A percentile compares a stretch with the other conserved stretches of the same genome.
Evolutionary conservation across 306 rosid species (phyloP).

Genomic region (Trifolium repens): DNA sequence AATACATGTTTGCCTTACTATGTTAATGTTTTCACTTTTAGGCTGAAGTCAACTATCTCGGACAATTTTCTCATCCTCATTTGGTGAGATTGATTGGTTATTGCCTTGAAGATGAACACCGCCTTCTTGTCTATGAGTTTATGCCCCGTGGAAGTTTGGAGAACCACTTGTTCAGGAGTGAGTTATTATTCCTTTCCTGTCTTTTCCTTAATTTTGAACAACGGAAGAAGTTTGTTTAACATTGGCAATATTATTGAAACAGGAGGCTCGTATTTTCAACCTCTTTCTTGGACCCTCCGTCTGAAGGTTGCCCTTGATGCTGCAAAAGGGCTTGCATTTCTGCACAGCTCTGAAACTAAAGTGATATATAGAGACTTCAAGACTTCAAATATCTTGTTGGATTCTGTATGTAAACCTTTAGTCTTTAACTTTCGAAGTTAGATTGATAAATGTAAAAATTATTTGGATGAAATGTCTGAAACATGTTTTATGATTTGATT

Average conservation of each 20-base stretch:
- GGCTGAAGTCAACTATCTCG: conserved; percentile 75
- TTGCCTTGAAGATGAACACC: conserved; percentile 70
- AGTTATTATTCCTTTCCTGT: conserved; percentile 31
- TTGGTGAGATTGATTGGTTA: conserved; percentile 67
- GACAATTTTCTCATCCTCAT: conserved; percentile 70
- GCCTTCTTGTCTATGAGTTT: conserved; percentile 63
- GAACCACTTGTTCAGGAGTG: conserved; percentile 73
- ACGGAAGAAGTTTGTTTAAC: conserved; percentile 10
- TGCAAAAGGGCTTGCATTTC: conserved; percentile 77
- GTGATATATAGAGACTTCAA: conserved; percentile 73
- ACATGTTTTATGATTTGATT: conserved; percentile 30
- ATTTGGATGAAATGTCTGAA: conserved; percentile 23
- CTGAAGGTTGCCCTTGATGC: conserved; percentile 75
- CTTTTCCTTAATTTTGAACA: conserved; percentile 2
- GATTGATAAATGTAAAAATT: conserved; percentile 3
- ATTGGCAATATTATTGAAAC: conserved; percentile 24
- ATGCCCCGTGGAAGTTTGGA: conserved; percentile 82
- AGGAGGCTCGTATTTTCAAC: conserved; percentile 78
- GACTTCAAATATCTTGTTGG: conserved; percentile 70
- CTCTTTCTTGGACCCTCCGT: conserved; percentile 74
- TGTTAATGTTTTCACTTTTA: conserved; percentile 40
- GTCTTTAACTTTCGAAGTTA: conserved; percentile 15
- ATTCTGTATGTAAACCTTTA: conserved; percentile 54
- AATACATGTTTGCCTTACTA: conserved; percentile 14
- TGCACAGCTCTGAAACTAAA: conserved; percentile 58